These are phyloP conservation scores for Brassica napus DNA, from an alignment of 345 rosid species.

Conservation along the genomic window Da-Ae NC_063434.1:2336501-2337000, in stretches of 20 bases:
- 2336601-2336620: background rate
- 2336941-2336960: slow-evolving; percentile 96
- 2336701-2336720: slow-evolving; percentile 91
- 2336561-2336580: background rate
- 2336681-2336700: slow-evolving; percentile 92
- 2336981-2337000: slow-evolving; percentile 83
- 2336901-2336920: slow-evolving; percentile 87
- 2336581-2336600: background rate
- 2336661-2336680: background rate
- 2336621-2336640: background rate
- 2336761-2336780: slow-evolving; percentile 61
- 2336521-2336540: background rate
- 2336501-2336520: background rate
- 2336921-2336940: slow-evolving; percentile 97
- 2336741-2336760: slow-evolving; percentile 55
- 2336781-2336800: slow-evolving; percentile 82
- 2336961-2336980: slow-evolving; percentile 95
- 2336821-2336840: background rate
- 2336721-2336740: slow-evolving; percentile 86
- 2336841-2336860: slow-evolving; percentile 4
- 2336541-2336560: background rate
- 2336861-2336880: background rate
- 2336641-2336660: background rate
- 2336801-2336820: slow-evolving; percentile 56
- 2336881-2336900: background rate